A percentile compares a stretch with the other conserved stretches of the same genome.
phyloP scores from a whole-genome alignment of 75 land plant genomes.

The Picea glauca region DNA sequence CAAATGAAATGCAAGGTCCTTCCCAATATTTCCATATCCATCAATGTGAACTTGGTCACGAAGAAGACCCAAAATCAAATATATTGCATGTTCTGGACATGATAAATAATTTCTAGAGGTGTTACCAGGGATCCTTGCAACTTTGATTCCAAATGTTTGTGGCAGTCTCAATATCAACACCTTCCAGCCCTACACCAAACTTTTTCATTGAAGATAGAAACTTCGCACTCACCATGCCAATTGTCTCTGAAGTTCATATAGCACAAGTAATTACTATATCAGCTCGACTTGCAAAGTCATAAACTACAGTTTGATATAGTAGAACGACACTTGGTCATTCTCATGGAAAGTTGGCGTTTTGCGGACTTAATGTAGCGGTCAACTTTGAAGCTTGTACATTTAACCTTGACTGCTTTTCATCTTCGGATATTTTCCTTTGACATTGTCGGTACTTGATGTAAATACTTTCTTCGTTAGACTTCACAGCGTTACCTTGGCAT shows the following conservation, averaged over 20 bases:
- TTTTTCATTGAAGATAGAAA: conserved; percentile 83
- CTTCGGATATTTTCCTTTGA: no score
- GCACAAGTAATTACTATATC: conserved; percentile 86
- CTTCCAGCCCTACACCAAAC: conserved; percentile 45
- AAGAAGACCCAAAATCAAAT: conserved; percentile 76
- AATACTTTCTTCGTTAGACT: no score
- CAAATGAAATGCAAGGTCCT: no score
- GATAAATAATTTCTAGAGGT: conserved; percentile 73
- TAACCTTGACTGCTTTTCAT: no score
- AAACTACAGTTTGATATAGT: not conserved
- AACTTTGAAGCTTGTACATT: no score
- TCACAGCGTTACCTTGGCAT: no score
- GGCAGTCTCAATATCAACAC: conserved; percentile 84
- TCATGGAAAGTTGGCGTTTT: no score
- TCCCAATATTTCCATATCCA: no score
- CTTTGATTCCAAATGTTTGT: conserved; percentile 72
- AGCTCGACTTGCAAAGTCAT: conserved; percentile 76
- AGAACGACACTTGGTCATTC: no score
- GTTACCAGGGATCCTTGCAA: conserved; percentile 78
- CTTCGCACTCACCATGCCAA: conserved; percentile 50
- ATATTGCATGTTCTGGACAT: conserved; percentile 87
- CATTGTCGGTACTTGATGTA: no score
- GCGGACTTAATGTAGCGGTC: no score
- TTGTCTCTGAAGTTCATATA: conserved; percentile 63
- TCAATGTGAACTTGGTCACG: conserved; percentile 52